Conservation (phyloP, 1,284 basidiomycete genomes). For the Irpex rosettiformis region DNA sequence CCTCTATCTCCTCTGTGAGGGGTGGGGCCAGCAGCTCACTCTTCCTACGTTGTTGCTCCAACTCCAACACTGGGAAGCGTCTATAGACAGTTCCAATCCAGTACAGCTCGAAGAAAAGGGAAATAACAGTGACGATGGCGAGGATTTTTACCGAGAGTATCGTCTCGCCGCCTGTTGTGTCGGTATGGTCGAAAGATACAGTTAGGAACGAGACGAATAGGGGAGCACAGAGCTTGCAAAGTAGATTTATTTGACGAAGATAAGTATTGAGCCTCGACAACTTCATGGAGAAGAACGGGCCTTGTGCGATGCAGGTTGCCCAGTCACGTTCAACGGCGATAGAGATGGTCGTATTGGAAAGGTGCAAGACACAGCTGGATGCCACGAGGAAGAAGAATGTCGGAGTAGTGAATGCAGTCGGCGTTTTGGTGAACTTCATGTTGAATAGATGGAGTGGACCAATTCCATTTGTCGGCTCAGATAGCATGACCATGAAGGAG, state of each 20-base stretch:
- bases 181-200: not conserved
- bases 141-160: constrained; percentile 31
- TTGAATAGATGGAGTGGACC: not conserved
- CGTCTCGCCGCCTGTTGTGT: constrained; percentile 4
- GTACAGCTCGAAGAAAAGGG: constrained; percentile 22
- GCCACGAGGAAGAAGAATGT: constrained; percentile 11
- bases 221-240: constrained; percentile 52
- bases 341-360: constrained; percentile 31
- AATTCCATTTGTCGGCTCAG: not conserved
- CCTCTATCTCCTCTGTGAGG: not conserved
- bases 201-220: constrained; percentile 54
- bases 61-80: constrained; percentile 30
- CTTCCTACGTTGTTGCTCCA: constrained; percentile 20
- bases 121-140: constrained; percentile 33
- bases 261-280: constrained; percentile 36
- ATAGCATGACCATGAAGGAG: constrained; percentile 30
- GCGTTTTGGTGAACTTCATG: not conserved
- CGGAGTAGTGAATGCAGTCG: not conserved
- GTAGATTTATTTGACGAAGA: constrained; percentile 49
- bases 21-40: not conserved
- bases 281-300: constrained; percentile 22
- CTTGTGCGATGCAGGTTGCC: constrained; percentile 41
- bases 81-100: constrained; percentile 32
- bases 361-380: constrained; percentile 8
- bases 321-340: constrained; percentile 59